phyloP scores from a whole-genome alignment of 2,329 filamentous ascomycete genomes.

The Aspergillus quadricinctus region DNA sequence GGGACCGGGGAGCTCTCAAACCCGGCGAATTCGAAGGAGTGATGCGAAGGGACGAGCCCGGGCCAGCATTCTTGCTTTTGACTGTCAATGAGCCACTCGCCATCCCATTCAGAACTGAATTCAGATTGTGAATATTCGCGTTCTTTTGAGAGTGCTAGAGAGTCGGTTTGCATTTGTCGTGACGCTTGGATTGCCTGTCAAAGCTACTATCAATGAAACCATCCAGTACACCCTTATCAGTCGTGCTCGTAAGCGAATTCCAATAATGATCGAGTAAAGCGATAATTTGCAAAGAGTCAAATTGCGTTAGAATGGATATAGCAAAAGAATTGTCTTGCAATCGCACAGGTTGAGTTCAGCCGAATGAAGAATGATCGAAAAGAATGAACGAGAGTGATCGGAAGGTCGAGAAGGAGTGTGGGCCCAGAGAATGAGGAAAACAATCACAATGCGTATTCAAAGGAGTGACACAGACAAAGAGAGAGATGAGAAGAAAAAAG shows the following conservation, averaged over 20 bases:
- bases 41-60: constrained; percentile 51
- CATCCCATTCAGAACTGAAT: constrained; percentile 29
- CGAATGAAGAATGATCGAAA: background rate
- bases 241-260: background rate
- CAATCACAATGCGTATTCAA: constrained; percentile 3
- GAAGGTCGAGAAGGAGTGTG: constrained; percentile 2
- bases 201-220: background rate
- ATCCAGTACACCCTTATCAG: background rate
- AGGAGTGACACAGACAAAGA: constrained; percentile 11
- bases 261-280: background rate
- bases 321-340: background rate
- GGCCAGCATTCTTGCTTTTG: constrained; percentile 33
- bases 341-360: background rate
- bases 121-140: constrained; percentile 16
- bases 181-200: background rate
- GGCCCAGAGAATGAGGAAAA: background rate
- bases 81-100: constrained; percentile 30
- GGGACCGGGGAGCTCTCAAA: constrained; percentile 60
- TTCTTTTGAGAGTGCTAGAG: constrained; percentile 20
- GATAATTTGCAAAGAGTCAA: background rate
- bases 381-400: background rate
- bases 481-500: constrained; percentile 3
- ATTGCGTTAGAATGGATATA: background rate
- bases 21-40: constrained; percentile 76
- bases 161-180: constrained; percentile 24